Evolutionary conservation across 768 basidiomycete genomes (phyloP).

Genomic region (Russula olivacea): DNA sequence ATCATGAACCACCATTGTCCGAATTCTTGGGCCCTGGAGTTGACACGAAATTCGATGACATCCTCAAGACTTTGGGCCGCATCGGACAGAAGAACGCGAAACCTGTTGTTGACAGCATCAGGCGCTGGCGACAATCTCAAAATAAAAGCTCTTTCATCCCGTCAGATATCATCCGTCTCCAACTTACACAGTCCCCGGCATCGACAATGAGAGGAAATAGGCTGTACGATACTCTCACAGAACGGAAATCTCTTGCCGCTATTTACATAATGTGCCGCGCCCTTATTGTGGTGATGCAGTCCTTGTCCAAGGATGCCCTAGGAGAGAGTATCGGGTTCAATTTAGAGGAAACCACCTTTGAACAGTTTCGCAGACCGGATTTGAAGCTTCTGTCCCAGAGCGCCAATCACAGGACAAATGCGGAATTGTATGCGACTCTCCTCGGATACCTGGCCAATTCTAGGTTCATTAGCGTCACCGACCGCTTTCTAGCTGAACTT

Average conservation of each 20-base stretch:
- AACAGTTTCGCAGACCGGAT: conserved; percentile 72
- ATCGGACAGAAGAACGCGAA: conserved; percentile 82
- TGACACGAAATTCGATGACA: conserved; percentile 78
- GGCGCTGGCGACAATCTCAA: conserved; percentile 80
- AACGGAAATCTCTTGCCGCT: conserved; percentile 74
- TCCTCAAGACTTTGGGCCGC: conserved; percentile 76
- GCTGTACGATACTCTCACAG: conserved; percentile 49
- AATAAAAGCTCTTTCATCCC: conserved; percentile 49
- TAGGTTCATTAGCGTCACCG: conserved; percentile 89
- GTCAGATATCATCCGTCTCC: conserved; percentile 47
- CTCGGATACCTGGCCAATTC: conserved; percentile 77
- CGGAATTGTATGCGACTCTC: conserved; percentile 77
- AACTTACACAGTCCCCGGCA: conserved; percentile 38
- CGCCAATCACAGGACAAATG: conserved; percentile 73
- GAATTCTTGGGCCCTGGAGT: conserved; percentile 64
- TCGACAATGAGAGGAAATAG: conserved; percentile 32
- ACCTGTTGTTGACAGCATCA: conserved; percentile 78
- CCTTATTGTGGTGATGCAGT: conserved; percentile 68
- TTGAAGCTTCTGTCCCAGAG: conserved; percentile 59
- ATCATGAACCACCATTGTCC: conserved; percentile 60
- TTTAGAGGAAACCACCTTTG: conserved; percentile 85
- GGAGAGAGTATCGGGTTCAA: conserved; percentile 72
- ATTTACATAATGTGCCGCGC: conserved; percentile 89
- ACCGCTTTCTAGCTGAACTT: conserved; percentile 80
- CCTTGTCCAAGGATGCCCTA: conserved; percentile 68